Percentiles rank a stretch among this genome's conserved stretches.
Conservation (phyloP, 306 rosid genomes). For the Quercus robur region DNA sequence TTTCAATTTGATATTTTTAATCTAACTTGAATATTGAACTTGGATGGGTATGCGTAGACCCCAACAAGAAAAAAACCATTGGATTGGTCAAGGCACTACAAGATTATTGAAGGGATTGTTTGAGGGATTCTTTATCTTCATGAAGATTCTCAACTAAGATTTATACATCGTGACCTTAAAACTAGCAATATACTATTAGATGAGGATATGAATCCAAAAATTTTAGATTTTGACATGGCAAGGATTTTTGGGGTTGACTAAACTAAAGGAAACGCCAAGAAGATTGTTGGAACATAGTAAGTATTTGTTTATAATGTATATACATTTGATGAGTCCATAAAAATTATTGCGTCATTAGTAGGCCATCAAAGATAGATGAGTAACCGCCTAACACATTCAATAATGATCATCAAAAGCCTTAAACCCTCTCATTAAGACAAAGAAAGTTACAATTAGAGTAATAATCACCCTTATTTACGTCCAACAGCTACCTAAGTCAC, state of each 20-base stretch:
- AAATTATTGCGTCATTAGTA: too few species aligned
- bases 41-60: conserved; percentile 12
- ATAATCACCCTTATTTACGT: too few species aligned
- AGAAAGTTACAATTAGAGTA: too few species aligned
- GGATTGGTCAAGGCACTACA: not conserved
- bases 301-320: not conserved
- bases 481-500: too few species aligned
- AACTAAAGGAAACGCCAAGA: conserved; percentile 21
- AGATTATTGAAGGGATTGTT: conserved; percentile 35
- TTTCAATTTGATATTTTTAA: too few species aligned
- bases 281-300: conserved; percentile 47
- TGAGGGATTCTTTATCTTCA: too few species aligned
- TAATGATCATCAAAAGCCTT: too few species aligned
- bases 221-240: conserved; percentile 49
- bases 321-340: too few species aligned
- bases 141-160: too few species aligned
- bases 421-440: too few species aligned
- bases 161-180: conserved; percentile 29
- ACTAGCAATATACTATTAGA: conserved; percentile 36
- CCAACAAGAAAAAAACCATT: not conserved
- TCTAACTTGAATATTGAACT: not conserved
- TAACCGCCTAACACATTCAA: too few species aligned
- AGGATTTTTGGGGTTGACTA: conserved; percentile 21
- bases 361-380: too few species aligned
- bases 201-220: conserved; percentile 30